Base-by-base conservation (phyloP, 2,329 filamentous ascomycete genomes). In the Furcasterigmium sp. region DNA sequence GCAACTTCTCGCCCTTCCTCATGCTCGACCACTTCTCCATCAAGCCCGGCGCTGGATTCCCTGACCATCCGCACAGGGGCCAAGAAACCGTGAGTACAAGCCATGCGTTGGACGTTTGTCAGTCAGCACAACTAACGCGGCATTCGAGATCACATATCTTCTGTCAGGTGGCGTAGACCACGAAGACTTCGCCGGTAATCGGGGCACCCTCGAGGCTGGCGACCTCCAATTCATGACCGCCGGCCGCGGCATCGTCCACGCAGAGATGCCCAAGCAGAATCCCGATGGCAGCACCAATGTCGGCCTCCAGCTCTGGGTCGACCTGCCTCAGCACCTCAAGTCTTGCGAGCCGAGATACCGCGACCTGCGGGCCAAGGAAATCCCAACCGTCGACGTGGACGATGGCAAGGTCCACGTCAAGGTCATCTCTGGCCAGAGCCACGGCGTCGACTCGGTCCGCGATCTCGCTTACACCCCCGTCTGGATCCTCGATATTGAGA, bases 161-260 rank as follows among this genome's bases (percentile, higher is more conserved):
- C 75, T 97, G n/a, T 69, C 77, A 13, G 91, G 91, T 51, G 87
- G 79, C 4, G 82, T 95, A 46, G 89, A 95, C 67, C 90, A 95
- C 59, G 90, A 95, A 68, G 90, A 95, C 63, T 95, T 95, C 54
- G 84, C 87, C 3, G 90, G 90, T 11, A 84, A 93, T 68, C 76
- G 76, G 39, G 93, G 91, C 45, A 93, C 86, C 4, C 88, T 97
- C 53, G 76, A 84, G 47, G 68, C 85, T 0, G 91, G 91, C n/a
- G 91, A 96, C 60, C 69, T 97, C 38, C 91, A 97, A 61, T 97
- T 97, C 74, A 97, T 97, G 93, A 96, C 91, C 0, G 91, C 91
- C 1, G 91, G 91, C 4, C 73, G 77, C 17, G 91, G 91, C 34
- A 94, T 97, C 56, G 86, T 96, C 64, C 93, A 97, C 64, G 88